phyloP scores from a whole-genome alignment of 2,329 filamentous ascomycete species.

The Monosporascus sp. region DNA sequence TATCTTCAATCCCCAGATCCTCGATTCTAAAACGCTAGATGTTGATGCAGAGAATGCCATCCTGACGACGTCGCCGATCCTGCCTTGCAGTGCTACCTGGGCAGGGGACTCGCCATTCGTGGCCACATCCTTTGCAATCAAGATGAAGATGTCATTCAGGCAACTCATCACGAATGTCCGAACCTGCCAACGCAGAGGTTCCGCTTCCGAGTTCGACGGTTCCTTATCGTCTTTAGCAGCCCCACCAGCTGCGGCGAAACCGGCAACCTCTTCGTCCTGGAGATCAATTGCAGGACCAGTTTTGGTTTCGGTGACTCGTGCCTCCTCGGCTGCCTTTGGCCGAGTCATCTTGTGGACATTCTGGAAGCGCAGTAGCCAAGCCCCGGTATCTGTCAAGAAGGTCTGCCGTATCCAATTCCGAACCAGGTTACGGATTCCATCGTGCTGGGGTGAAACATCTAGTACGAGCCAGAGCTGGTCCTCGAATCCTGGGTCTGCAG shows the following conservation, averaged over 20 bases:
- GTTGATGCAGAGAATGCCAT: slow-evolving; percentile 98
- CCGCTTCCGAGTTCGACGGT: slow-evolving; percentile 59
- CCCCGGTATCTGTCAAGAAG: slow-evolving; percentile 67
- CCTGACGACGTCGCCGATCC: slow-evolving; percentile 85
- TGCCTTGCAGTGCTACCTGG: slow-evolving; percentile 71
- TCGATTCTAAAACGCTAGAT: slow-evolving; percentile 81
- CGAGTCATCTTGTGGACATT: slow-evolving; percentile 84
- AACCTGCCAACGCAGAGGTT: slow-evolving; percentile 92
- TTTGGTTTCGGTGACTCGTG: slow-evolving; percentile 38
- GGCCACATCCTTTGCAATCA: slow-evolving; percentile 73
- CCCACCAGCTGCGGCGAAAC: slow-evolving; percentile 74
- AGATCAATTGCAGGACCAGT: slow-evolving; percentile 63
- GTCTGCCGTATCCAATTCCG: slow-evolving; percentile 92
- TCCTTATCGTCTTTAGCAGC: slow-evolving; percentile 48
- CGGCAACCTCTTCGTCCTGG: slow-evolving; percentile 93
- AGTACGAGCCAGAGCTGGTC: slow-evolving; percentile 89
- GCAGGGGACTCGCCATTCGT: slow-evolving; percentile 74
- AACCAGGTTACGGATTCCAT: slow-evolving; percentile 80
- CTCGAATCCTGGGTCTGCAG: slow-evolving; percentile 73
- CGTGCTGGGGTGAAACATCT: slow-evolving; percentile 69
- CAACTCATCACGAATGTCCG: slow-evolving; percentile 89
- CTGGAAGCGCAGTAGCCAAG: slow-evolving; percentile 89
- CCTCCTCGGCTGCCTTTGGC: slow-evolving; percentile 54
- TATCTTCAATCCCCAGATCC: slow-evolving; percentile 88
- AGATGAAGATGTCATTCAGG: slow-evolving; percentile 72